Evolutionary conservation across 2,329 filamentous ascomycete species (phyloP), one percentile per base, ranked within the genome.

Genomic region (Trichoderma endophyticum): DNA sequence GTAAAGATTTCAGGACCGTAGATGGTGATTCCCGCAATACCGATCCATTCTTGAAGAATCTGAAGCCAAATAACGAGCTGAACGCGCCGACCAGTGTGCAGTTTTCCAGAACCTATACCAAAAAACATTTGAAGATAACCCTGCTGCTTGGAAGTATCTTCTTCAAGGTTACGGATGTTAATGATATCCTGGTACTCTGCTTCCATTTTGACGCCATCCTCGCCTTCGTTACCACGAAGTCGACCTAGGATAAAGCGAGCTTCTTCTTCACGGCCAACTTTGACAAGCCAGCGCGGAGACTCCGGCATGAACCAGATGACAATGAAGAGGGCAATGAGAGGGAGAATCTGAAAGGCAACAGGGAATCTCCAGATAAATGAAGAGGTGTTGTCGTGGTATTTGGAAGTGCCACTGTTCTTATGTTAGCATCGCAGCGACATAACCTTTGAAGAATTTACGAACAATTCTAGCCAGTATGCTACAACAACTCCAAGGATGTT

Each of bases 61-160:
- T 92, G 90, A 9, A 93, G 83, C 90, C 90, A 93, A 43, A 93
- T 85, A 3, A 91, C 90, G 2, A 93, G 84, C 76, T 92, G 90
- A 0, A 92, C 90, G 6, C 91, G 87, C 1, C 91, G 85, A 0
- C 87, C 91, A 0, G 88, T 90, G 74, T 93, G 90, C 9, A 93
- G 79, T 66, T 91, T 88, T 0, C 86, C 91, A 0, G 89, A 90
- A 3, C 89, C 89, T 70, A 88, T 86, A 3, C 90, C 90, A 67
- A 91, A 89, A 1, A 93, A 80, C 91, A 93, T 93, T 62, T 87
- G 83, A 3, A 87, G 76, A 75, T 93, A 93, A 0, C 86, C 89
- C 62, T 88, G 87, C 28, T 86, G 83, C 14, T 84, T 82, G 4
- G 86, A 84, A 67, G 87, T 86, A 75, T 91, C 88, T 0, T 88